Base-by-base conservation (phyloP, 2,329 filamentous ascomycete genomes). In the Penicillium concentricum region DNA sequence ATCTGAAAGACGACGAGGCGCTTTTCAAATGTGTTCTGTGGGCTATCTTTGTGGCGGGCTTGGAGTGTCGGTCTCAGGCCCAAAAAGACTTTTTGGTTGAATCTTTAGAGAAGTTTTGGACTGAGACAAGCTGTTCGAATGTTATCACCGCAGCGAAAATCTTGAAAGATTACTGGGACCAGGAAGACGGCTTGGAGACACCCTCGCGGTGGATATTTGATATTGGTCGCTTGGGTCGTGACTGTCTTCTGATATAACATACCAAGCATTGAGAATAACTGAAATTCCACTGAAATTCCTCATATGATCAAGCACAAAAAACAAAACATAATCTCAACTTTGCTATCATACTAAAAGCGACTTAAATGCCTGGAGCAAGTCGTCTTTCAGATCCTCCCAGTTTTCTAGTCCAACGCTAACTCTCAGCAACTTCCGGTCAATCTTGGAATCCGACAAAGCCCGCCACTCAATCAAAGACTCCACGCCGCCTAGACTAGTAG, bases 391-490 rank as follows among this genome's bases (percentile, higher is more conserved):
- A 74, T 97, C 93, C 72, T 92, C 88, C 80, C 88, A 88, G 39
- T 82, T 84, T 78, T 97, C 94, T 15, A 97, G 82, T 0, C 93
- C 94, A 26, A 96, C 78, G 71, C 92, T 97, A 18, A 99, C 77
- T 53, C 93, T 79, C 72, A 97, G 68, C 69, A 97, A 71, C 57
- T 84, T 81, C 68, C 80, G 83, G 67, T 94, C 90, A 22, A 94
- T 86, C 1, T 72, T 79, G 1, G 76, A 67, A 77, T 97, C 93
- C 58, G 87, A 88, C 89, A 99, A 92, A 30, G 89, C 84, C 54
- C 94, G 82, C 93, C 94, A 99, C 81, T 99, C 94, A 63, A 99
- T 92, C 78, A 97, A 76, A 70, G 91, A 96, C 82, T 97, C 93
- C 15, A 97, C 91, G 6, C 93, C 92, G 0, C 93, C 93, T 24